Evolutionary conservation across 2,329 filamentous ascomycete genomes (phyloP), one percentile per base, ranked within the genome.

Genomic region (Diplocarpon rosae): DNA sequence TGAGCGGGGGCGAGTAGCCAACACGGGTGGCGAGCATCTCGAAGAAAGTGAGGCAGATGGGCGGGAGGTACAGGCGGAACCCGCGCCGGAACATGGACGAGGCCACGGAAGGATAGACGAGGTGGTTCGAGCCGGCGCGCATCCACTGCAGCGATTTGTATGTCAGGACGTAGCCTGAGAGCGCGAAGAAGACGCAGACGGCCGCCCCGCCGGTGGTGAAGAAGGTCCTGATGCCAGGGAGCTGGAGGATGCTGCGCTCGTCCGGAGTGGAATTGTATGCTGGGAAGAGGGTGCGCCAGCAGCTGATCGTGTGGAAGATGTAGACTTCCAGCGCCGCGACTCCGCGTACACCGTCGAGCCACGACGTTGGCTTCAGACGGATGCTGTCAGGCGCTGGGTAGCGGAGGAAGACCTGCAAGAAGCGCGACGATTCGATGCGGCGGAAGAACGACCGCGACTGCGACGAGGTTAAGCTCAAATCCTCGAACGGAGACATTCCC

Each of bases 131-230:
- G 20, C 63, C 57, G 6, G 58, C 55, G 42, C 65, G 65, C 2
- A 68, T 61, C 30, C 59, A 57, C 20, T 58, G 56, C 16, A 71
- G 57, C 1, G 67, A 65, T 45, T 65, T 66, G 48, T 64, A 60
- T 1, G 68, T 66, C 16, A 71, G 62, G 0, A 64, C 68, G 50
- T 70, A 70, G 30, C 69, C 69, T 1, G 69, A 71, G 28, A 72
- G 63, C 43, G 68, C 63, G 54, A 71, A 72, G 56, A 72, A 71
- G 35, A 71, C 58, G 49, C 68, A 64, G 1, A 71, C 68, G 58
- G 69, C 67, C 12, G 67, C 62, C n/a, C 64, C 62, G 13, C 68
- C 68, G 16, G 65, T 64, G 34, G 51, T 51, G 51, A 64, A 69
- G 15, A 69, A 47, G 24, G 68, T 59, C 29, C 67, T 63, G 4